phyloP scores from a whole-genome alignment of 2,329 filamentous ascomycete species.

The Curvularia sp. region DNA sequence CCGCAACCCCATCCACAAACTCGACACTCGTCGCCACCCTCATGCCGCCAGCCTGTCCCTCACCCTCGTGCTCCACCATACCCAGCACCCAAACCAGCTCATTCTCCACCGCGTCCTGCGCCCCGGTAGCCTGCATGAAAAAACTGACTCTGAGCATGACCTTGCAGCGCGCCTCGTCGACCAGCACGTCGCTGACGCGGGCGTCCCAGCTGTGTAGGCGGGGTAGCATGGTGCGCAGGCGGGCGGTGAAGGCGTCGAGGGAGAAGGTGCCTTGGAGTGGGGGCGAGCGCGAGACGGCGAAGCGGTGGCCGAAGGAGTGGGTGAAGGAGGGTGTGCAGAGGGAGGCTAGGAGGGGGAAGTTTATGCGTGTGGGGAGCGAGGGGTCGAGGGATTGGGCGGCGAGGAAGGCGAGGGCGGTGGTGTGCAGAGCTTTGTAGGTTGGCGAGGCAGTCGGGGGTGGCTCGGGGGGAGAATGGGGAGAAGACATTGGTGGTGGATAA shows the following conservation, averaged over 20 bases:
- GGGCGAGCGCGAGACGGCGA: constrained; percentile 32
- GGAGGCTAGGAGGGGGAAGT: constrained; percentile 27
- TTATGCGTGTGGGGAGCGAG: constrained; percentile 10
- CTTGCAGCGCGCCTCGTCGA: constrained; percentile 36
- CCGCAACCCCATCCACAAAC: constrained; percentile 44
- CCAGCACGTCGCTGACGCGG: constrained; percentile 27
- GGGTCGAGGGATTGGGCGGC: constrained; percentile 17
- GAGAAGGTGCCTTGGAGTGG: constrained; percentile 27
- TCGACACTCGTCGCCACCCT: constrained; percentile 33
- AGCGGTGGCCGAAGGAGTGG: constrained; percentile 44
- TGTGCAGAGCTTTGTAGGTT: constrained; percentile 23
- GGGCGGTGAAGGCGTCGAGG: constrained; percentile 31
- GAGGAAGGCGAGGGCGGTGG: constrained; percentile 29
- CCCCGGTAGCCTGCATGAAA: constrained; percentile 33
- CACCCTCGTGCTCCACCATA: constrained; percentile 30
- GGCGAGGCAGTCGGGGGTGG: constrained; percentile 5
- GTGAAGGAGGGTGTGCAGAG: constrained; percentile 27
- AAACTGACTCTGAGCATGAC: constrained; percentile 36
- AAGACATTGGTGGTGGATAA: not conserved
- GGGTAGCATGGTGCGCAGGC: constrained; percentile 32
- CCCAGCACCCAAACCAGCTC: constrained; percentile 46
- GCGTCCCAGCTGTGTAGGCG: constrained; percentile 34
- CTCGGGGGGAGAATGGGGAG: not conserved
- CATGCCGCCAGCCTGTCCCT: not conserved
- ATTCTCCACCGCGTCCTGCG: constrained; percentile 31